Percentiles rank a stretch among this genome's conserved stretches.
Evolutionary conservation across 1,284 basidiomycete species (phyloP).

Genomic region (Termitomyces sp.): DNA sequence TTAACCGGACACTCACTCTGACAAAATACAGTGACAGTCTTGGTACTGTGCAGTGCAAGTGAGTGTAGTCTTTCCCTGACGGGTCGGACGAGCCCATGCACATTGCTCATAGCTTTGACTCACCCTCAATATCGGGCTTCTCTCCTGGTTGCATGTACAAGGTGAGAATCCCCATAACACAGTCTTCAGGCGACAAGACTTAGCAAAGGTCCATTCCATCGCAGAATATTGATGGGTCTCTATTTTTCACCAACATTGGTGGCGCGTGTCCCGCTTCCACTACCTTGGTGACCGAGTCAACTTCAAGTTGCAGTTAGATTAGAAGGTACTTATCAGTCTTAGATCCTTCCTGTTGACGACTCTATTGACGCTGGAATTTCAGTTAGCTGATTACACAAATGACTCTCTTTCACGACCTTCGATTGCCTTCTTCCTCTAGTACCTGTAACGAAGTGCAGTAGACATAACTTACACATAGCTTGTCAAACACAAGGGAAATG

Average conservation of each 20-base stretch:
- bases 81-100: not conserved
- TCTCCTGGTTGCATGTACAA: conserved; percentile 9
- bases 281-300: not conserved
- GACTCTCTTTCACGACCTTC: too few species aligned
- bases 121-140: conserved; percentile 12
- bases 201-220: too few species aligned
- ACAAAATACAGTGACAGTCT: conserved; percentile 7
- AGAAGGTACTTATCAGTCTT: not conserved
- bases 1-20: conserved; percentile 8
- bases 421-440: not conserved
- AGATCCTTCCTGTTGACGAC: not conserved
- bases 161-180: not conserved
- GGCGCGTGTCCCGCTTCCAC: conserved; percentile 10
- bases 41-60: conserved; percentile 14
- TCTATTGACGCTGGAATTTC: not conserved
- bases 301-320: not conserved
- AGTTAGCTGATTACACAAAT: too few species aligned
- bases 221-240: conserved; percentile 8
- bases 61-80: not conserved
- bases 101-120: conserved; percentile 3
- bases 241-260: conserved; percentile 13
- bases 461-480: not conserved
- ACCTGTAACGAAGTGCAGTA: not conserved
- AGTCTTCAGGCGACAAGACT: not conserved
- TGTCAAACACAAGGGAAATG: not conserved